Evolutionary conservation across 2,329 filamentous ascomycete genomes (phyloP).

Genomic region (Colletotrichum gigasporum): DNA sequence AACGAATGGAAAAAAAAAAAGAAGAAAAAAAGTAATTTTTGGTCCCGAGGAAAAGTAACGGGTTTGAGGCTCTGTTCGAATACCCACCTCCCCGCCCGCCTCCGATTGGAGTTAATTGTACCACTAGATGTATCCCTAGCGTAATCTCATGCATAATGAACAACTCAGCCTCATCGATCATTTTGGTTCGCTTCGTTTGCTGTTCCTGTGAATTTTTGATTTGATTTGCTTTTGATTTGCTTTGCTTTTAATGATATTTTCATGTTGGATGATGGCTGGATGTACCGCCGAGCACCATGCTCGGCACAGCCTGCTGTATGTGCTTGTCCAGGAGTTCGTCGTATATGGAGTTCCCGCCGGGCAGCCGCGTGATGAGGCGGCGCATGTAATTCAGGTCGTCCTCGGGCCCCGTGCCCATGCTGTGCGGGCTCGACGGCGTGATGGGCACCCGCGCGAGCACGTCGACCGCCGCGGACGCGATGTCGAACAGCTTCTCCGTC

Average conservation of each 20-base stretch:
- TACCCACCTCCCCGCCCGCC: background rate
- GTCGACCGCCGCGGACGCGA: slow-evolving; percentile 54
- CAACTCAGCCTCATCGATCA: background rate
- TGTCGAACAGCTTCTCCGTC: slow-evolving; percentile 57
- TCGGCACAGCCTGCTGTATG: slow-evolving; percentile 45
- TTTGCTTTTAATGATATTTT: background rate
- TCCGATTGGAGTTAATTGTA: background rate
- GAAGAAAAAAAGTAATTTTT: too few relatives aligned
- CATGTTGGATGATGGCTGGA: background rate
- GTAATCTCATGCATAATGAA: slow-evolving; percentile 19
- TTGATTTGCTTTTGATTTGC: background rate
- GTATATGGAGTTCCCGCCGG: slow-evolving; percentile 48
- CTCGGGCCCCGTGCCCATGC: slow-evolving; percentile 41
- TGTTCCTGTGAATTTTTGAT: background rate
- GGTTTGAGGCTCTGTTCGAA: background rate
- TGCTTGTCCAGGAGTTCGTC: slow-evolving; percentile 51
- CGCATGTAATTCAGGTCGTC: slow-evolving; percentile 50
- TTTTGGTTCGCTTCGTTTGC: background rate
- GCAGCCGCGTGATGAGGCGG: slow-evolving; percentile 47
- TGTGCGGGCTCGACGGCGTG: slow-evolving; percentile 37
- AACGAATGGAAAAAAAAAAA: too few relatives aligned
- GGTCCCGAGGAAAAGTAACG: too few relatives aligned
- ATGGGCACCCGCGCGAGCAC: slow-evolving; percentile 53
- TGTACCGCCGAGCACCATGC: slow-evolving; percentile 26
- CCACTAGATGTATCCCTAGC: slow-evolving; percentile 15